A percentile compares a stretch with the other conserved stretches of the same genome.
phyloP scores from a whole-genome alignment of 257 asterid species.

The Coffea eugenioides region DNA sequence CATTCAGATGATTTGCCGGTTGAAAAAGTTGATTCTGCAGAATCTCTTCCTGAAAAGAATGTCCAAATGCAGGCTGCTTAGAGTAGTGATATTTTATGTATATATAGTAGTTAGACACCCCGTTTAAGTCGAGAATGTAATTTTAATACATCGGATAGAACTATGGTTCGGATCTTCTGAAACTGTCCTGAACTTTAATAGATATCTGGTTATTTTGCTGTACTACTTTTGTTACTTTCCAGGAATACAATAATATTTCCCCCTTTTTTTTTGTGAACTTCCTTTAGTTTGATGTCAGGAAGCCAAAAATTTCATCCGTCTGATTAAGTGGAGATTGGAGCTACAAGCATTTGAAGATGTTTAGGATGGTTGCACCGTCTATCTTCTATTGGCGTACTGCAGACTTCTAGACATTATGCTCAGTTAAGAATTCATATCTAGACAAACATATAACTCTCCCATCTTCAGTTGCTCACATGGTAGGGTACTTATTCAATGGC shows the following conservation, averaged over 20 bases:
- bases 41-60: slow-evolving; percentile 27
- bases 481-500: neutral
- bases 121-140: slow-evolving; percentile 10
- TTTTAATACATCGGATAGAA: neutral
- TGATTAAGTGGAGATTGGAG: neutral
- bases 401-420: neutral
- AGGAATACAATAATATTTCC: too few relatives aligned
- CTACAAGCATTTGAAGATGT: neutral
- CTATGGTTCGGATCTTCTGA: neutral
- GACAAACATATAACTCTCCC: neutral
- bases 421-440: neutral
- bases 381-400: neutral
- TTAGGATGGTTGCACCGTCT: neutral
- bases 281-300: neutral
- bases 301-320: neutral
- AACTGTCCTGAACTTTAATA: neutral
- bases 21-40: slow-evolving; percentile 24
- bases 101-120: slow-evolving; percentile 12
- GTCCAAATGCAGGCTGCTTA: slow-evolving; percentile 61
- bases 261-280: neutral
- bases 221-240: neutral
- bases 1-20: slow-evolving; percentile 46
- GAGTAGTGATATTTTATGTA: slow-evolving; percentile 3
- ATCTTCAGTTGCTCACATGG: too few relatives aligned
- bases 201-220: neutral